phyloP scores from a whole-genome alignment of 371 early-diverging fungal species.

The Apophysomyces elegans region DNA sequence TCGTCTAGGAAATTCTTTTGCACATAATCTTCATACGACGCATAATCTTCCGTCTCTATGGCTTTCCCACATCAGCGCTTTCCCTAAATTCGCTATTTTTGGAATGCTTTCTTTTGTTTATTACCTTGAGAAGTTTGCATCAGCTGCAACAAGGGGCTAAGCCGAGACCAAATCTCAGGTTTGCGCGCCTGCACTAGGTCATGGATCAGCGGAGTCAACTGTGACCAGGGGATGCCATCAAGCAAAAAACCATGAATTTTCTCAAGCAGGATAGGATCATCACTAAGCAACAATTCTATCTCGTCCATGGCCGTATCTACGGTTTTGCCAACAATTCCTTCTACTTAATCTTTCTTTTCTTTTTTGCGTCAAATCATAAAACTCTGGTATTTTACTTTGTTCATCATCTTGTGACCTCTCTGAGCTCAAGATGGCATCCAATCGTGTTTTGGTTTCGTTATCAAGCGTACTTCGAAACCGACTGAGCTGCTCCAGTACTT shows the following conservation, averaged over 20 bases:
- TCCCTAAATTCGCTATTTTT: background rate
- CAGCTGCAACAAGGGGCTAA: slow-evolving; percentile 12
- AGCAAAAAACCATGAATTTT: background rate
- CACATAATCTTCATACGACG: slow-evolving; percentile 42
- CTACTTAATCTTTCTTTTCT: background rate
- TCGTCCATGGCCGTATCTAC: background rate
- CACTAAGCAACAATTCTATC: background rate
- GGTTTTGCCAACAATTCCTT: background rate
- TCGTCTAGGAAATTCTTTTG: slow-evolving; percentile 40
- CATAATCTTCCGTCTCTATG: slow-evolving; percentile 25
- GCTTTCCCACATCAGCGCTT: background rate
- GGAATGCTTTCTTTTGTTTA: background rate
- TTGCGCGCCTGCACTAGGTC: slow-evolving; percentile 9
- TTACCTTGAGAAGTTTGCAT: slow-evolving; percentile 3
- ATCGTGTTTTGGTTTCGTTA: background rate
- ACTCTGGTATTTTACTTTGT: background rate
- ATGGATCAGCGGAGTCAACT: slow-evolving; percentile 3
- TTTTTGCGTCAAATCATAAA: background rate
- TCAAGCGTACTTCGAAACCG: background rate
- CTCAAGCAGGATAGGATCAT: background rate
- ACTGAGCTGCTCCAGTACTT: slow-evolving; percentile 12
- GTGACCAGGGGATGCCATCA: slow-evolving; percentile 11
- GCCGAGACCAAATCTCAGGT: slow-evolving; percentile 19
- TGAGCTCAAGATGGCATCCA: background rate
- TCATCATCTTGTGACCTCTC: background rate